Evolutionary conservation across 495 filamentous ascomycete species (phyloP).

Genomic region (Penicillium nucicola): DNA sequence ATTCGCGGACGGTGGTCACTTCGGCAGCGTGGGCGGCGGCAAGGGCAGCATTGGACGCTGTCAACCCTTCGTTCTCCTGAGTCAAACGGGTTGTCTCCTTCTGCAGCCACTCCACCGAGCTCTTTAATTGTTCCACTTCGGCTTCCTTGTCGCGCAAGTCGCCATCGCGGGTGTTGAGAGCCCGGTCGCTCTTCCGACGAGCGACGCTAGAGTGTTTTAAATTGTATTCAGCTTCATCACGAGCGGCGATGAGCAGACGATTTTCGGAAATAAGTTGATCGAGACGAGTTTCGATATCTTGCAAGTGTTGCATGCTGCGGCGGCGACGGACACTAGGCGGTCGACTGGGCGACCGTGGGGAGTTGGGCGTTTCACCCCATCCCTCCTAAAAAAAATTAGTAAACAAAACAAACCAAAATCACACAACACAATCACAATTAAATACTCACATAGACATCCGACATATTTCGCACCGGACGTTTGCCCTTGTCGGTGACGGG

Average conservation of each 20-base stretch:
- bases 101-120: conserved; percentile 72
- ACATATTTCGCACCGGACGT: conserved; percentile 77
- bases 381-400: conserved; percentile 63
- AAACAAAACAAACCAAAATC: conserved; percentile 24
- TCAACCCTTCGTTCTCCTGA: conserved; percentile 70
- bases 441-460: conserved; percentile 86
- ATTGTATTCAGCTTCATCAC: conserved; percentile 61
- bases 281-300: conserved; percentile 70
- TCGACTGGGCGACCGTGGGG: conserved; percentile 89
- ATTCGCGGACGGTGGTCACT: conserved; percentile 50
- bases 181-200: conserved; percentile 52
- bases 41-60: conserved; percentile 64
- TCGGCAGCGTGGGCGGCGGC: conserved; percentile 65
- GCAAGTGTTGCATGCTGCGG: conserved; percentile 91
- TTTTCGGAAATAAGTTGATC: conserved; percentile 83
- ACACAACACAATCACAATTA: too few relatives aligned
- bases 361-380: conserved; percentile 87
- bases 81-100: conserved; percentile 72
- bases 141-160: conserved; percentile 61
- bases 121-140: conserved; percentile 77
- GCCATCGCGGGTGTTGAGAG: conserved; percentile 52
- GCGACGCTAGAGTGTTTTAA: conserved; percentile 56
- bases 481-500: conserved; percentile 84
- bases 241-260: conserved; percentile 68
- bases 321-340: conserved; percentile 93